Base-by-base conservation (phyloP, 345 rosid species). In the Noccaea bulbosa region DNA sequence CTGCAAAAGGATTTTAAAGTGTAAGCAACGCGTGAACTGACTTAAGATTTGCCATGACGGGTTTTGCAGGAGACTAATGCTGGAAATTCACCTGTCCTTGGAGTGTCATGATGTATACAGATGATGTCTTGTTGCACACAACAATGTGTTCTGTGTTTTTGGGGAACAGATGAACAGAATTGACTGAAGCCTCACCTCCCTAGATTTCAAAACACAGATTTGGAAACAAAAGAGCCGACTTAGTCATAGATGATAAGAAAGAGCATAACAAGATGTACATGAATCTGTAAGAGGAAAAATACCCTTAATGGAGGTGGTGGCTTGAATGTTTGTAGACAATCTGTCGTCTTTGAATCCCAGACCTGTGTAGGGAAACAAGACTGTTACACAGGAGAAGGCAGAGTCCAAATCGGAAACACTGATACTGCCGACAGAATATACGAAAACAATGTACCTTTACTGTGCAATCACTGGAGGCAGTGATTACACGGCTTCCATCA, bases 171-270 rank as follows among this genome's bases (percentile, higher is more conserved):
- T 88, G 97, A 77, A 92, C 86, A 60, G 98, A 92, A 78, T 95
- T 95, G 71, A 92, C 99, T n/a, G 99, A 87, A 54, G 97, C 99
- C 66, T 95, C 98, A 70, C 91, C 93, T 56, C 98, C 98, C 99
- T 92, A 78, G 41, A 59, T 57, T 33, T 46, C 39, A 75, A 67
- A 59, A 68, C 8, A 56, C 32, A 59, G 27, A 17, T 52, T 46
- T 40, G 59, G 75, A 80, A 57, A 69, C 12, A 64, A 59, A 72
- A 70, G 58, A 69, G 24, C 24, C 20, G 32, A 46, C 50, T 62
- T 61, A 55, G 71, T 20, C 38, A 72, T 8, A 55, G 48, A 34
- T 63, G 22, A 33, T 35, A 14, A 55, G 35, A 65, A 11, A 55
- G 39, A 51, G 24, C 17, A 9, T 32, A 62, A 70, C 27, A 79